Base-by-base conservation (phyloP, 2,329 filamentous ascomycete species). In the Stemphylium lycopersici region DNA sequence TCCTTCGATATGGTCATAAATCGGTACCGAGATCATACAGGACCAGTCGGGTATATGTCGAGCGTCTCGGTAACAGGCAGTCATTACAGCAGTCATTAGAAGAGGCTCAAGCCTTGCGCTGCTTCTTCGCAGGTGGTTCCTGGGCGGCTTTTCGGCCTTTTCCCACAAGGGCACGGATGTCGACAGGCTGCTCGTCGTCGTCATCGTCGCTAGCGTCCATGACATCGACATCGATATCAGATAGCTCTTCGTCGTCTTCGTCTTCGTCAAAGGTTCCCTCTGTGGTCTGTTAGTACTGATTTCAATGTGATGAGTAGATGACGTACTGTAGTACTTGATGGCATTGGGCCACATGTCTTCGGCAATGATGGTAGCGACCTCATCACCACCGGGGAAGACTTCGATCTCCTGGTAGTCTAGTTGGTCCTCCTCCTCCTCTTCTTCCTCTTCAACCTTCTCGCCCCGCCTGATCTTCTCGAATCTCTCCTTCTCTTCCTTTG, bases 341-440 rank as follows among this genome's bases (percentile, higher is more conserved):
- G 93, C 93, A 59, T 87, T 86, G 42, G 91, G 90, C 88, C 89
- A 97, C 47, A 98, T 79, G 65, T 98, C 93, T 72, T 98, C 93
- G 7, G 89, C 86, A 64, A 98, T 81, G 56, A 87, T 83, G 59
- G 91, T 83, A 34, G 92, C 93, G 42, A 98, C 76, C 58, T 93
- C 89, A 64, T 96, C 91, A 18, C 90, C 93, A 38, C 87, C 86
- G n/a, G 90, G 89, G 81, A 95, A 96, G 65, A 96, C 88, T 77
- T 97, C 93, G 42, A 88, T 83, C 48, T 87, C 86, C 57, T 87
- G 83, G 63, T 88, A 84, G 59, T 88, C 84, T 26, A 84, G 81
- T 0, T 87, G 84, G 0, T 87, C 84, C 0, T 90, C 83, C 0
- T 87, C 84, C 0, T 80, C 78, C 1, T 77, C 72, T 1, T 73